phyloP scores from a whole-genome alignment of 108 stramenopile species.

The Licmophora abbreviata region DNA sequence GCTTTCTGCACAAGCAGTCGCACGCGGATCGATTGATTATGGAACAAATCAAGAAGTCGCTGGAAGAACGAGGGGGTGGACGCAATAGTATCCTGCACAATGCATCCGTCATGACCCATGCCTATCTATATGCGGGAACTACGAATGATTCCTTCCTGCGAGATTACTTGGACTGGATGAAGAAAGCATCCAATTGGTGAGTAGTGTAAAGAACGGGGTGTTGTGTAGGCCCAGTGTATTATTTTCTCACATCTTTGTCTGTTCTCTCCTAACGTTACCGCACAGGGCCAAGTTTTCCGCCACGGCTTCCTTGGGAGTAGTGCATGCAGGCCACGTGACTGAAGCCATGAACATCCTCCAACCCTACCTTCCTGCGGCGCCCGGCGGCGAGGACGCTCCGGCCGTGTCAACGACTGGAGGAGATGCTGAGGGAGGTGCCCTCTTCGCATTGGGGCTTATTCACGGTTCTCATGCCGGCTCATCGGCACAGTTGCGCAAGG shows the following conservation, averaged over 20 bases:
- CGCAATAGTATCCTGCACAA: constrained; percentile 92
- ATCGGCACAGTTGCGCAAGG: constrained; percentile 76
- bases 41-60: constrained; percentile 80
- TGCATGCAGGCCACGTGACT: constrained; percentile 95
- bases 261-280: neutral
- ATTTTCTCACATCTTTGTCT: constrained; percentile 1
- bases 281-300: constrained; percentile 97
- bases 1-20: constrained; percentile 84
- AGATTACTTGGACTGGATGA: constrained; percentile 98
- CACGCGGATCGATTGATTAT: constrained; percentile 78
- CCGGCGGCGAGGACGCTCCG: constrained; percentile 29
- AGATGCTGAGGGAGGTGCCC: constrained; percentile 92
- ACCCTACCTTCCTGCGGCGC: constrained; percentile 92
- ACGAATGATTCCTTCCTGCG: constrained; percentile 94
- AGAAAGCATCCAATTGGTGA: constrained; percentile 97
- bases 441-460: constrained; percentile 97
- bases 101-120: constrained; percentile 88
- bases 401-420: constrained; percentile 73
- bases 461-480: constrained; percentile 84
- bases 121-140: constrained; percentile 91
- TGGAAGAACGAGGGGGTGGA: constrained; percentile 68
- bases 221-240: neutral
- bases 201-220: constrained; percentile 10
- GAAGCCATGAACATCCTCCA: constrained; percentile 94
- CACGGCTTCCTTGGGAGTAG: constrained; percentile 93